Conservation (phyloP, 2,329 filamentous ascomycete species). For the Colletotrichum caudatum region DNA sequence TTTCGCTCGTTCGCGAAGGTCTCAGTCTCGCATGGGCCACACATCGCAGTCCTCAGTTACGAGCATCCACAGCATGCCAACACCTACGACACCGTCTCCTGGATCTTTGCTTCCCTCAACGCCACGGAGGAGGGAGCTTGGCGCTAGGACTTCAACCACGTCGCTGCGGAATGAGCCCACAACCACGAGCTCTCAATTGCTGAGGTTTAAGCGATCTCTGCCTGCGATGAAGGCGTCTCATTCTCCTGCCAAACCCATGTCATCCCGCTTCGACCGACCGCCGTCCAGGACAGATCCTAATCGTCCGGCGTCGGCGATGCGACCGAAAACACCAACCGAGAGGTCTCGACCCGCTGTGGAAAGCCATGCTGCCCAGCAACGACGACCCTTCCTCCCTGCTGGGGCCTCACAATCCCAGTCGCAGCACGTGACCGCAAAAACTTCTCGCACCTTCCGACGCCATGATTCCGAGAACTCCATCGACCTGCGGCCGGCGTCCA, state of each 20-base stretch:
- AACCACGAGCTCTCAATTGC: constrained; percentile 74
- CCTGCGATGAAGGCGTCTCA: constrained; percentile 68
- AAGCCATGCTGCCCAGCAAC: constrained; percentile 65
- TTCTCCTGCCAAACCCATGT: constrained; percentile 62
- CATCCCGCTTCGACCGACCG: constrained; percentile 66
- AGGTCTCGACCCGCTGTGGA: constrained; percentile 64
- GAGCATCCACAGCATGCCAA: constrained; percentile 72
- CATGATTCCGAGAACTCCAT: constrained; percentile 82
- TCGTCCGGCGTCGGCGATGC: constrained; percentile 64
- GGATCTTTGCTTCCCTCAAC: constrained; percentile 67
- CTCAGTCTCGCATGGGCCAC: constrained; percentile 77
- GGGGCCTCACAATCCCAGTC: constrained; percentile 80
- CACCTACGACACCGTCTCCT: constrained; percentile 70
- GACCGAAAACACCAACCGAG: constrained; percentile 80
- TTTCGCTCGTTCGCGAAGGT: constrained; percentile 66
- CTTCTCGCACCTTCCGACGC: constrained; percentile 77
- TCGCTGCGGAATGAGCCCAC: constrained; percentile 69
- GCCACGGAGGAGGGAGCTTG: constrained; percentile 71
- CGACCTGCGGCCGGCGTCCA: constrained; percentile 68
- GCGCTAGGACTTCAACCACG: constrained; percentile 65
- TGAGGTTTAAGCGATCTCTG: constrained; percentile 74
- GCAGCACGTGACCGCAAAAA: constrained; percentile 81
- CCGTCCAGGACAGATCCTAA: constrained; percentile 67
- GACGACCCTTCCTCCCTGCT: constrained; percentile 82
- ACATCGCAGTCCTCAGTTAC: constrained; percentile 76